A percentile compares a stretch with the other conserved stretches of the same genome.
Evolutionary conservation across 192 early-diverging fungal genomes (phyloP).

Genomic region (Phycomyces blakesleeanus): DNA sequence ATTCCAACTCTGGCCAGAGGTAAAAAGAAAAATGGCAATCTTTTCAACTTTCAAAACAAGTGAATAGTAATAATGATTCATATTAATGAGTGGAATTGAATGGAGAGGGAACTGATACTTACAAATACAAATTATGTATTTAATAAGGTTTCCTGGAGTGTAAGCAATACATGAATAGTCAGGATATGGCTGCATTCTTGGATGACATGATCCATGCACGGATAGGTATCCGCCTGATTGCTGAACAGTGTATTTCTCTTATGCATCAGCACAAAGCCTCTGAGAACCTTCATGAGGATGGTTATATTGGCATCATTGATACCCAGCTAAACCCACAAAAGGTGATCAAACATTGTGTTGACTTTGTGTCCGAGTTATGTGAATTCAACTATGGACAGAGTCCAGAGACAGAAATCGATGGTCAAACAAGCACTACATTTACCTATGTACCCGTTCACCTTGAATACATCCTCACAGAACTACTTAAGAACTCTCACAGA

Average conservation of each 20-base stretch:
- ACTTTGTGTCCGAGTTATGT: conserved; percentile 81
- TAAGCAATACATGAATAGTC: conserved; percentile 78
- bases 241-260: conserved; percentile 85
- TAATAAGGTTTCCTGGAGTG: conserved; percentile 86
- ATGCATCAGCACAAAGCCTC: conserved; percentile 40
- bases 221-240: conserved; percentile 88
- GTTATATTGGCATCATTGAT: conserved; percentile 85
- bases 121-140: too few relatives aligned
- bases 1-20: conserved; percentile 89
- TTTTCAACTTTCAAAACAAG: too few relatives aligned
- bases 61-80: too few relatives aligned
- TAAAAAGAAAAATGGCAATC: conserved; percentile 18
- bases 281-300: conserved; percentile 25
- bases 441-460: conserved; percentile 89
- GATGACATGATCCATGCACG: conserved; percentile 87
- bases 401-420: conserved; percentile 68
- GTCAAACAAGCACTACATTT: conserved; percentile 60
- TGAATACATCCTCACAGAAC: conserved; percentile 89
- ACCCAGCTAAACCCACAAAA: conserved; percentile 62
- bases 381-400: conserved; percentile 86
- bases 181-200: conserved; percentile 68
- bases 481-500: conserved; percentile 85
- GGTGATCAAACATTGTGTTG: conserved; percentile 63
- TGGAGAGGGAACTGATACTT: too few relatives aligned
- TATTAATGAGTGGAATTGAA: too few relatives aligned